Base-by-base conservation (phyloP, 2,329 filamentous ascomycete species). In the Botryotinia calthae region DNA sequence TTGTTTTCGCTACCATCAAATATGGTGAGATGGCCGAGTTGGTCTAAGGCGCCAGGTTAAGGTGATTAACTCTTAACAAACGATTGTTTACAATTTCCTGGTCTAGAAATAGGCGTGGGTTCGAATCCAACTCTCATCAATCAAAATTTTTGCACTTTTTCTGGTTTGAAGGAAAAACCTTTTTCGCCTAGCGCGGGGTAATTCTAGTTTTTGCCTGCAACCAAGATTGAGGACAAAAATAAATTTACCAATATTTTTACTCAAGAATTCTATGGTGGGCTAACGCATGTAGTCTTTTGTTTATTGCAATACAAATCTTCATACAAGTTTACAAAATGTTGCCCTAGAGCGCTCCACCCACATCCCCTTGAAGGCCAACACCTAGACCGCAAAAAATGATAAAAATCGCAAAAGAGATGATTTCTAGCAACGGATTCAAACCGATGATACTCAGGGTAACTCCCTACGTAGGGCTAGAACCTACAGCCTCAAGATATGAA, bases 1-100 rank as follows among this genome's bases (percentile, higher is more conserved):
- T 8, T 4, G 0, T 1, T 0, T 0, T 0, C 0, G 2, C 0
- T 0, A 0, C 4, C n/a, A 63, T 7, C 8, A 44, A 42, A 31
- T 1, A 63, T 1, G 61, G 61, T 63, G 61, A 63, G 61, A 63
- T 63, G 61, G 61, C 61, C 61, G 61, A 63, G 61, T 63, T 63
- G 61, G 61, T 63, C 61, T 63, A 63, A 63, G 61, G 61, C 61
- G 61, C 61, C 61, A 63, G 61, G 61, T 63, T 63, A 67, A 63
- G 61, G 61, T 63, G 37, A 9, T 44, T 12, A 42, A 42, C 25
- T 28, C 25, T 42, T 42, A 61, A 63, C 37, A 42, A 28, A 63
- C 16, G 16, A 9, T 42, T 63, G 16, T 28, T 44, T 10, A n/a
- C 61, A 63, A 63, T 44, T 16, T 63, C 61, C 61, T 63, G 61